Evolutionary conservation across 164 flowering plant species (phyloP), one percentile per base, ranked within the genome.

Genomic region (Stephania japonica): DNA sequence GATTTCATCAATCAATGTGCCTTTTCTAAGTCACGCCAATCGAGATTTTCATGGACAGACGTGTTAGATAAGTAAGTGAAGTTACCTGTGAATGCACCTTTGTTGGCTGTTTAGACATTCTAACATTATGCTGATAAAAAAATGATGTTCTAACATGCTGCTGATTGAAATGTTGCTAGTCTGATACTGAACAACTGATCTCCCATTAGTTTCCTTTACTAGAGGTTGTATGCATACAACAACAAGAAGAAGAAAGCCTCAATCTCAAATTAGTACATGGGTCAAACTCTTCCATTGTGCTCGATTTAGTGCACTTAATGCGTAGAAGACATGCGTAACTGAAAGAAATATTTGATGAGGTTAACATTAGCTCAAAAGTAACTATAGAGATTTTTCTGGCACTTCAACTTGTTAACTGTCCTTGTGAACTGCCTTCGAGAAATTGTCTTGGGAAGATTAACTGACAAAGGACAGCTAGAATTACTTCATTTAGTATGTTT

Each of bases 11-110:
- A 73, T 42, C 81, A 80, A 66, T 73, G 75, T 80, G 77, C 84
- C 24, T 75, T 77, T 70, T 53, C 87, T 73, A 83, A 78, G 77
- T 70, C 84, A 59, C 95, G 87, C 10, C 80, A 69, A 68, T 80
- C 70, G 75, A 91, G 82, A 76, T 90, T 85, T 80, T 76, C 72
- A 32, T 95, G 99, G 97, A 84, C 91, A 62, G 94, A 90, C 66
- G 77, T 76, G 71, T 84, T 88, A 49, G 98, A 95, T 68, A 89
- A 93, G 98, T 92, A 86, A 81, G 7, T 25, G 61, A 70, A 92
- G 98, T 92, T 86, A 81, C 6, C 21, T 64, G 61, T 50, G 47
- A 32, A 66, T 64, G 50, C 56, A 47, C 38, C 38, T 5, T 14
- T n/a, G n/a, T 56, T 14, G 63, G 7, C 21, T 14, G 7, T 56